Conservation (phyloP, 805 yeast genomes). For the Lipomyces sp. region DNA sequence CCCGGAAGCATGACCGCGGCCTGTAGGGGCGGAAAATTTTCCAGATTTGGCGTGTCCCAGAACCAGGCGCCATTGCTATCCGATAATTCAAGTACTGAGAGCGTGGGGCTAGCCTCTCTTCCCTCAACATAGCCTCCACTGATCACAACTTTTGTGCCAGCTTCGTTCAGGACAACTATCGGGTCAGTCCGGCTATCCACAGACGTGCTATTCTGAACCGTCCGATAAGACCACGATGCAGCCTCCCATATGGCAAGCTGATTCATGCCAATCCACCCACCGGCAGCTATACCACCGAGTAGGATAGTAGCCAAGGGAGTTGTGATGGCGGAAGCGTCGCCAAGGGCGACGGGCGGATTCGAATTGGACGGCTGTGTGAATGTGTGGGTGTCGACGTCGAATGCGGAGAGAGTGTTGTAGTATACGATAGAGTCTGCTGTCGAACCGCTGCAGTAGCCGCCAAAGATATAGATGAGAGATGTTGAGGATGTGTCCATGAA, state of each 20-base stretch:
- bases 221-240: slow-evolving; percentile 66
- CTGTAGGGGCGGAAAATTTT: slow-evolving; percentile 31
- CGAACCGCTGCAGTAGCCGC: slow-evolving; percentile 29
- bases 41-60: slow-evolving; percentile 33
- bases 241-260: slow-evolving; percentile 74
- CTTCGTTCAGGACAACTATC: slow-evolving; percentile 58
- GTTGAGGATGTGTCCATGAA: slow-evolving; percentile 18
- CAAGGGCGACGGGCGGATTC: slow-evolving; percentile 41
- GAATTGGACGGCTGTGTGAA: slow-evolving; percentile 23
- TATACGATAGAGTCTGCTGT: slow-evolving; percentile 6
- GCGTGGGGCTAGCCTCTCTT: slow-evolving; percentile 51
- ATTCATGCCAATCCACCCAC: slow-evolving; percentile 73
- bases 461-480: slow-evolving; percentile 29
- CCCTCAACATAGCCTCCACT: slow-evolving; percentile 63
- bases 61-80: slow-evolving; percentile 21
- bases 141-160: slow-evolving; percentile 52
- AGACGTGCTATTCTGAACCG: slow-evolving; percentile 39
- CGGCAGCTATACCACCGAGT: slow-evolving; percentile 66
- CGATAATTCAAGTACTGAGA: slow-evolving; percentile 47
- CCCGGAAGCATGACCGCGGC: slow-evolving; percentile 46
- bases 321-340: slow-evolving; percentile 39
- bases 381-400: slow-evolving; percentile 8
- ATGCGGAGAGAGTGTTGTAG: slow-evolving; percentile 27
- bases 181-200: slow-evolving; percentile 62
- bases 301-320: slow-evolving; percentile 42